Percentiles rank a stretch among this genome's conserved stretches.
Conservation (phyloP, 352 stramenopile species). For the Thraustotheca clavata region DNA sequence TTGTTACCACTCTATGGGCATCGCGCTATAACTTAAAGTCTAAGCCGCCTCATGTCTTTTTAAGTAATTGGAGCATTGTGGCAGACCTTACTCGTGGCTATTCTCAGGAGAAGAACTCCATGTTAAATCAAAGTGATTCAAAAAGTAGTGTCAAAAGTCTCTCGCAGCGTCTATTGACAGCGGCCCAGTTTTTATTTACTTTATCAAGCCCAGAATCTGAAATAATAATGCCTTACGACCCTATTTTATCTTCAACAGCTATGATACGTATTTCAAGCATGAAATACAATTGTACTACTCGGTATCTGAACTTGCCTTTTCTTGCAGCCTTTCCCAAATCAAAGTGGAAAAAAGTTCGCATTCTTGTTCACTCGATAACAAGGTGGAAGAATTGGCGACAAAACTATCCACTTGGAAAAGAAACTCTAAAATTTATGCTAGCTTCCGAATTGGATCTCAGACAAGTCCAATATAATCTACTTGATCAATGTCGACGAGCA, state of each 20-base stretch:
- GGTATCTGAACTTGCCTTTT: constrained; percentile 22
- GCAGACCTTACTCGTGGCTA: constrained; percentile 33
- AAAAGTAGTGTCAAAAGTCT: background rate
- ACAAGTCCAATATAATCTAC: constrained; percentile 22
- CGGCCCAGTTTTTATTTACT: constrained; percentile 27
- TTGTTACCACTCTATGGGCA: constrained; percentile 23
- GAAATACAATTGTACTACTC: background rate
- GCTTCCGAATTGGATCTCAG: background rate
- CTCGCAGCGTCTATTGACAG: background rate
- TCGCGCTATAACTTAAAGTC: background rate
- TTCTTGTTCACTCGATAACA: constrained; percentile 30
- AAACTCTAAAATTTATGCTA: background rate
- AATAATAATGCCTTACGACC: constrained; percentile 3
- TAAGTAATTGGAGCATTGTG: constrained; percentile 39
- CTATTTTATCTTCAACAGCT: background rate
- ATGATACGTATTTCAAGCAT: background rate
- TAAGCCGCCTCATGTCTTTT: constrained; percentile 27
- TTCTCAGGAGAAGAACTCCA: constrained; percentile 2
- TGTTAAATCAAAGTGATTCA: constrained; percentile 1
- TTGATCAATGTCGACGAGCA: constrained; percentile 43
- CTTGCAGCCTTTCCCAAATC: constrained; percentile 34
- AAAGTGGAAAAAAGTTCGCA: constrained; percentile 37
- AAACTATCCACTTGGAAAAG: background rate
- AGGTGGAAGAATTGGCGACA: constrained; percentile 29
- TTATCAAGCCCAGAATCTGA: constrained; percentile 24